phyloP scores from a whole-genome alignment of 164 flowering plant species.

The Magnolia officinalis region DNA sequence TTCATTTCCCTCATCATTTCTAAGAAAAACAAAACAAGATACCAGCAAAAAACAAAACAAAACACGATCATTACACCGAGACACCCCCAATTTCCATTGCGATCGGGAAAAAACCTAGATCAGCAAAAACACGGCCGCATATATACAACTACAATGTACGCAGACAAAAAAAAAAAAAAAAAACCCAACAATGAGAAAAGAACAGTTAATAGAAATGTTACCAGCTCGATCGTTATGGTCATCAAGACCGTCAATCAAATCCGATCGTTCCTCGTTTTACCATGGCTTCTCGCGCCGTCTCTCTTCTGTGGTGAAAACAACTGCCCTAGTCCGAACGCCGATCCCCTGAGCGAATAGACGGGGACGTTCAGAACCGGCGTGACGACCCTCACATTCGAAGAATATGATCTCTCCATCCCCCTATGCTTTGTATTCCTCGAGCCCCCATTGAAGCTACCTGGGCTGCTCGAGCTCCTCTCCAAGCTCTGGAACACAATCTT shows the following conservation, averaged over 20 bases:
- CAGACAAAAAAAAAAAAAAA: background rate
- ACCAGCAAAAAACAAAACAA: background rate
- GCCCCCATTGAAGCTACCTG: conserved; percentile 80
- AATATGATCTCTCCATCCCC: conserved; percentile 77
- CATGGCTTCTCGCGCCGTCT: conserved; percentile 17
- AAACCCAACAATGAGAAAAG: background rate
- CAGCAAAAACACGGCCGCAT: background rate
- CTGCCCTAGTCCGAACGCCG: conserved; percentile 72
- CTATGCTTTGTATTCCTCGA: conserved; percentile 28
- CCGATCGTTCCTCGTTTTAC: conserved; percentile 33
- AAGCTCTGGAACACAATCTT: conserved; percentile 79
- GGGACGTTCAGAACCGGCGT: conserved; percentile 89
- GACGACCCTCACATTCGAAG: conserved; percentile 70
- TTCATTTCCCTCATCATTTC: background rate
- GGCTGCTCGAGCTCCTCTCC: conserved; percentile 90
- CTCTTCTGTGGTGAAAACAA: conserved; percentile 59
- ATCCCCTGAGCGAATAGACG: conserved; percentile 54
- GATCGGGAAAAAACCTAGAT: background rate
- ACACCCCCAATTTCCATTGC: background rate
- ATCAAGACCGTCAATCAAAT: conserved; percentile 7
- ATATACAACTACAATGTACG: background rate
- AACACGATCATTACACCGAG: background rate
- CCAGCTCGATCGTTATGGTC: background rate
- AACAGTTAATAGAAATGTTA: background rate
- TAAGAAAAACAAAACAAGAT: background rate